Conservation (phyloP, 1,284 basidiomycete species). For the Chalciporus sp. region DNA sequence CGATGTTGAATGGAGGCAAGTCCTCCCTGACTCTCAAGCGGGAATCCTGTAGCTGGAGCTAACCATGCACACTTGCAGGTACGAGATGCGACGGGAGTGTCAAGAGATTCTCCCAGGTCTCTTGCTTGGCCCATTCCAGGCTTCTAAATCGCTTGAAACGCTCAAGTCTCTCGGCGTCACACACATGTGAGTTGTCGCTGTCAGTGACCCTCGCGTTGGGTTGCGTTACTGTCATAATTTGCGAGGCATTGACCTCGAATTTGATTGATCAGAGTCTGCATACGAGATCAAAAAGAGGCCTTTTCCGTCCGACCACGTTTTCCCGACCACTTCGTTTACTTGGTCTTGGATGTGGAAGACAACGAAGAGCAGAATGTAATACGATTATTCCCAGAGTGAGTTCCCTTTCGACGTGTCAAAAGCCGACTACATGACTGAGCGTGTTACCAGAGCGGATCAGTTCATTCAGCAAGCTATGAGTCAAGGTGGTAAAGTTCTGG, state of each 20-base stretch:
- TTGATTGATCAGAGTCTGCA: conserved; percentile 65
- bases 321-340: conserved; percentile 77
- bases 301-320: conserved; percentile 88
- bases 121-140: conserved; percentile 86
- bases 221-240: background rate
- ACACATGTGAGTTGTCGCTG: conserved; percentile 71
- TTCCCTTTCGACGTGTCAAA: conserved; percentile 5
- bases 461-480: conserved; percentile 80
- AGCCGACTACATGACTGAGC: no score
- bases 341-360: conserved; percentile 87
- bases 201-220: conserved; percentile 7
- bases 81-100: conserved; percentile 93
- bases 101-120: conserved; percentile 89
- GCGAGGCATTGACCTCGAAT: background rate
- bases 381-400: conserved; percentile 75
- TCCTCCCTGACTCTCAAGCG: conserved; percentile 9
- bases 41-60: conserved; percentile 4
- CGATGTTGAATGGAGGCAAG: conserved; percentile 78
- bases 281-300: conserved; percentile 84
- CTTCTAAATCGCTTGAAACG: conserved; percentile 75
- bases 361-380: conserved; percentile 91
- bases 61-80: conserved; percentile 48
- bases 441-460: conserved; percentile 57
- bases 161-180: conserved; percentile 73
- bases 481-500: conserved; percentile 76